Evolutionary conservation across 2,329 filamentous ascomycete genomes (phyloP).

Genomic region (Cladosporium sp.): DNA sequence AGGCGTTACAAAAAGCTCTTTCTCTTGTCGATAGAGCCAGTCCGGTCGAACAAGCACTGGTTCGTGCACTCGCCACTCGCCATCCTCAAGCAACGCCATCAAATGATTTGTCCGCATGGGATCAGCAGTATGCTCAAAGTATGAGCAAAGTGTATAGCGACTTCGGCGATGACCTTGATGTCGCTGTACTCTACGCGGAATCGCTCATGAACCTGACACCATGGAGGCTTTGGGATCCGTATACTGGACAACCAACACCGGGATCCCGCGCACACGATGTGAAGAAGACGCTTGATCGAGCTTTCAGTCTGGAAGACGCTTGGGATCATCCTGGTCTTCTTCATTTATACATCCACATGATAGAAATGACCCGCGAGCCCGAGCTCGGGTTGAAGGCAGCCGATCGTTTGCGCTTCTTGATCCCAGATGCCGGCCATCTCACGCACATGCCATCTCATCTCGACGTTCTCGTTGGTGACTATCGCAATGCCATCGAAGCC

Average conservation of each 20-base stretch:
- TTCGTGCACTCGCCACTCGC: conserved; percentile 49
- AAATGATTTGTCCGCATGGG: conserved; percentile 40
- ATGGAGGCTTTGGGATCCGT: conserved; percentile 60
- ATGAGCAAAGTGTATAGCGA: conserved; percentile 53
- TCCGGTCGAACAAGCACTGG: conserved; percentile 57
- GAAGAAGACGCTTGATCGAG: conserved; percentile 55
- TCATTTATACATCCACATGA: conserved; percentile 72
- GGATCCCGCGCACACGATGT: conserved; percentile 55
- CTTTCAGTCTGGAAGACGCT: conserved; percentile 47
- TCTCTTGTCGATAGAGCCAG: conserved; percentile 27
- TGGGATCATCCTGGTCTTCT: conserved; percentile 62
- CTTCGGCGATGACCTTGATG: conserved; percentile 56
- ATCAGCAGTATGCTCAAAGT: conserved; percentile 56
- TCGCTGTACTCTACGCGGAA: conserved; percentile 60
- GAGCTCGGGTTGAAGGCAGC: conserved; percentile 59
- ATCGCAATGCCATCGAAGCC: conserved; percentile 59
- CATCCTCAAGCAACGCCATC: conserved; percentile 25
- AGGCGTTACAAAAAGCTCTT: conserved; percentile 43
- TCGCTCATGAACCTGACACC: conserved; percentile 62
- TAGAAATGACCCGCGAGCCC: conserved; percentile 68
- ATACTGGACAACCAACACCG: conserved; percentile 52
- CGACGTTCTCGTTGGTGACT: conserved; percentile 69
- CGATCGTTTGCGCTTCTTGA: conserved; percentile 57
- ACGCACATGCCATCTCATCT: conserved; percentile 75
- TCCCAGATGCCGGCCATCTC: conserved; percentile 66